Base-by-base conservation (phyloP, 192 early-diverging fungal genomes). In the Phlyctochytrium bullatum region DNA sequence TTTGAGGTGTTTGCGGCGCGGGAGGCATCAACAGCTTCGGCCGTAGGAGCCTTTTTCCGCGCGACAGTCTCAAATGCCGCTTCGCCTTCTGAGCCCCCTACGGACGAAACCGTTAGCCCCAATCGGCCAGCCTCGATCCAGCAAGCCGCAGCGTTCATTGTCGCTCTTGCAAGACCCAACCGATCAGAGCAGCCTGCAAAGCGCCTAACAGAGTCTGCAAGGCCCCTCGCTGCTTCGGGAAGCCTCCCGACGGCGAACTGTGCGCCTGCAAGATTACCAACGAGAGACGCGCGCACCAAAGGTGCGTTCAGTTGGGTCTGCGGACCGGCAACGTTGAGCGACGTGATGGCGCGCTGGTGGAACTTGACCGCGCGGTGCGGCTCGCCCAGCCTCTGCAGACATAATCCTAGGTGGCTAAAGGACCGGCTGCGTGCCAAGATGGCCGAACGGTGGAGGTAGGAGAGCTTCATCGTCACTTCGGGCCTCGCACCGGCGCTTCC, bases 361-460 rank as follows among this genome's bases (percentile, higher is more conserved):
- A 67, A 67, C 23, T 53, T 54, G 25, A 62, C 56, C n/a, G 66
- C 66, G 10, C 61, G 58, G 27, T 67, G 58, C 23, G 34, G 17
- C 17, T 35, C 35, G 6, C 66, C 64, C 20, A 34, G n/a, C 0
- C 27, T 30, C n/a, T 40, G 36, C 0, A 61, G 35, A 68, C 67
- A 68, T 0, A 68, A 29, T 20, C 67, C 61, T 16, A 68, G 61
- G 32, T 68, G 67, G 3, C 50, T 68, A n/a, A 68, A 66, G 1
- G 63, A 66, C 20, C 67, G 61, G 29, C 27, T 68, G 68, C 51
- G 23, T 0, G 67, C 65, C 31, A 68, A 27, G 36, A 68, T 24
- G 28, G 66, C 29, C 20, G 25, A n/a, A 14, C 34, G 20, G 66
- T 68, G 67, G 25, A 68, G 25, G 66, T 68, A 68, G 0, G 67